phyloP scores from a whole-genome alignment of 768 basidiomycete genomes.

The Amanita muscaria region DNA sequence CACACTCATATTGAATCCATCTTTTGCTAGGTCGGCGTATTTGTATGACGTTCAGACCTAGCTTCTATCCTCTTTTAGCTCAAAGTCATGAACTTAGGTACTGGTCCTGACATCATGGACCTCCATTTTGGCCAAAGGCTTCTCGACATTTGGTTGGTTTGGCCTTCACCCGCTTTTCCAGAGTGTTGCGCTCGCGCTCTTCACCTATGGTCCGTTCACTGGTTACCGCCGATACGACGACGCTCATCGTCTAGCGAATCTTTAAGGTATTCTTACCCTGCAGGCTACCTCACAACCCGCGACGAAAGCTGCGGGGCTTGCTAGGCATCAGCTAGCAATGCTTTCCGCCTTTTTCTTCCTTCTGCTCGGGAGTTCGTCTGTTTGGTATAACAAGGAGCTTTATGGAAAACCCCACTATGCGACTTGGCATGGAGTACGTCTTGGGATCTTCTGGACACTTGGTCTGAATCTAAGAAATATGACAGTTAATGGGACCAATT shows the following conservation, averaged over 20 bases:
- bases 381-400: constrained; percentile 53
- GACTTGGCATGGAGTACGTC: constrained; percentile 67
- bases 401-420: constrained; percentile 49
- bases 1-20: too few relatives aligned
- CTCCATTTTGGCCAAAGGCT: constrained; percentile 36
- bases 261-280: constrained; percentile 63
- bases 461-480: background rate
- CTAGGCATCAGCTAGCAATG: constrained; percentile 60
- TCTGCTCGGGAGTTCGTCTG: constrained; percentile 48
- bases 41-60: background rate
- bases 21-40: background rate
- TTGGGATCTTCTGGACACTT: background rate
- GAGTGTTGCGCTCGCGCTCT: constrained; percentile 41
- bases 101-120: constrained; percentile 36
- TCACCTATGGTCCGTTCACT: constrained; percentile 46
- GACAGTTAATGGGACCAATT: constrained; percentile 56
- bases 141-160: constrained; percentile 48
- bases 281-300: constrained; percentile 63
- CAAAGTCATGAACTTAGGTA: constrained; percentile 20
- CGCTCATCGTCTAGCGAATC: background rate
- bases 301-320: constrained; percentile 58
- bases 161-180: constrained; percentile 59
- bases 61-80: background rate
- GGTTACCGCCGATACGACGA: background rate
- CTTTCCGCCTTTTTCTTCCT: constrained; percentile 46